These are phyloP conservation scores for Fraxinus dipetala DNA, from an alignment of 305 asterid genomes.

Conservation along the genomic window DNA sequence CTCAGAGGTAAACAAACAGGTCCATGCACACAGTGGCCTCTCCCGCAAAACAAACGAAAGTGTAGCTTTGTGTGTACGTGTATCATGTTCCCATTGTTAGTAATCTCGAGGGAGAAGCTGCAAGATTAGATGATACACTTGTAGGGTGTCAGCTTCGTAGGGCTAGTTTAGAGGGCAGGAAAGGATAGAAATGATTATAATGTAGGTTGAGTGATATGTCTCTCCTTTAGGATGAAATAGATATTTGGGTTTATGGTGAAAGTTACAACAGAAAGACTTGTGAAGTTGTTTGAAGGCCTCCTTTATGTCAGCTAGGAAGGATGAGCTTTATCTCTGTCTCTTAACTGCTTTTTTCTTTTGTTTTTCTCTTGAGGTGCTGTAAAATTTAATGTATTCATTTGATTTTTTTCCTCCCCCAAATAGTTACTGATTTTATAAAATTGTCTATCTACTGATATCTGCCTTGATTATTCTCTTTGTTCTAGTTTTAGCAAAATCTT, in stretches of 20 bases:
- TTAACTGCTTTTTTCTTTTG: neutral
- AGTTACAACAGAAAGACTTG: neutral
- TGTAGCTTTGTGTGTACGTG: neutral
- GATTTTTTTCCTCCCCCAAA: neutral
- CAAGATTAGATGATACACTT: neutral
- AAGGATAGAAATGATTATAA: neutral
- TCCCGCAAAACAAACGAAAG: neutral
- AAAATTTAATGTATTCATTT: neutral
- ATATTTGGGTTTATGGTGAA: neutral
- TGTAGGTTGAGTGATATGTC: neutral
- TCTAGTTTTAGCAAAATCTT: neutral
- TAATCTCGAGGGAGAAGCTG: neutral
- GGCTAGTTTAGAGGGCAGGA: conserved; percentile 3
- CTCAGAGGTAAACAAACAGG: neutral
- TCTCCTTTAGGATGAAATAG: neutral
- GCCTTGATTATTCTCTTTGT: neutral
- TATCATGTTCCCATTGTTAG: neutral
- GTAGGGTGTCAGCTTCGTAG: neutral
- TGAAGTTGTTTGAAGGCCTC: neutral
- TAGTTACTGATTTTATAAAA: neutral
- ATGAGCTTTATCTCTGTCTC: neutral
- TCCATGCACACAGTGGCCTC: neutral
- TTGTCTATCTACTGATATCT: neutral
- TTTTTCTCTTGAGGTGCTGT: neutral
- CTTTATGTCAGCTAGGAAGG: neutral